These are phyloP conservation scores for Backusella tuberculispora DNA, from an alignment of 192 early-diverging fungal species.

Conservation along the genomic window DNA sequence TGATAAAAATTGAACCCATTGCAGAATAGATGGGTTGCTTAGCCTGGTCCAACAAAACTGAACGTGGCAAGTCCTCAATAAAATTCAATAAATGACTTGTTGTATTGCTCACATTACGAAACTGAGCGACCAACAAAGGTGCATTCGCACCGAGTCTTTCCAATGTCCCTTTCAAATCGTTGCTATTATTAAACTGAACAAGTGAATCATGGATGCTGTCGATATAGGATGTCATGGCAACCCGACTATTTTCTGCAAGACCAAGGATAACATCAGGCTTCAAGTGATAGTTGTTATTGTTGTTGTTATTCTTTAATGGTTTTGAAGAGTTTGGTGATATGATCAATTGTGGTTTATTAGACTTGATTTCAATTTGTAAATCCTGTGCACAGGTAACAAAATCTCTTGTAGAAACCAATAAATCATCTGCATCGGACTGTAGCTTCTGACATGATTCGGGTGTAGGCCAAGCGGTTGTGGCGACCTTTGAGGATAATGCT, in stretches of 20 bases:
- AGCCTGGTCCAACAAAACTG: neutral
- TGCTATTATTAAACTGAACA: neutral
- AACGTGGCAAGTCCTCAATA: neutral
- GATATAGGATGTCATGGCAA: slow-evolving; percentile 17
- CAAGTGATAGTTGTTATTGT: neutral
- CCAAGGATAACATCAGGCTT: neutral
- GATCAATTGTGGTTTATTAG: slow-evolving; percentile 26
- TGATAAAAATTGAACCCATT: slow-evolving; percentile 37
- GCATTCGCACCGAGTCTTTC: slow-evolving; percentile 27
- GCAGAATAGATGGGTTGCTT: slow-evolving; percentile 36
- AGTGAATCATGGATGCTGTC: slow-evolving; percentile 20
- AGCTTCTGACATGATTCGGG: slow-evolving; percentile 72
- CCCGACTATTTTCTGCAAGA: slow-evolving; percentile 12
- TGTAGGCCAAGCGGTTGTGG: slow-evolving; percentile 67
- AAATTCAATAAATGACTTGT: slow-evolving; percentile 40
- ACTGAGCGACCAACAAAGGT: slow-evolving; percentile 42
- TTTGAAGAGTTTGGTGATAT: neutral
- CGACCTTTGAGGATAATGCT: slow-evolving; percentile 71
- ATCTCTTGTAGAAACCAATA: slow-evolving; percentile 63
- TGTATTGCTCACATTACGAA: slow-evolving; percentile 37
- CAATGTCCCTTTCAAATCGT: neutral
- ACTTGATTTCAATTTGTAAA: slow-evolving; percentile 35
- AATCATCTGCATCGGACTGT: slow-evolving; percentile 61
- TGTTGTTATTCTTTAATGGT: neutral
- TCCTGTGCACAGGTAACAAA: slow-evolving; percentile 66